Conservation (phyloP, 2,329 filamentous ascomycete species). For the Magnaporthiopsis poae region DNA sequence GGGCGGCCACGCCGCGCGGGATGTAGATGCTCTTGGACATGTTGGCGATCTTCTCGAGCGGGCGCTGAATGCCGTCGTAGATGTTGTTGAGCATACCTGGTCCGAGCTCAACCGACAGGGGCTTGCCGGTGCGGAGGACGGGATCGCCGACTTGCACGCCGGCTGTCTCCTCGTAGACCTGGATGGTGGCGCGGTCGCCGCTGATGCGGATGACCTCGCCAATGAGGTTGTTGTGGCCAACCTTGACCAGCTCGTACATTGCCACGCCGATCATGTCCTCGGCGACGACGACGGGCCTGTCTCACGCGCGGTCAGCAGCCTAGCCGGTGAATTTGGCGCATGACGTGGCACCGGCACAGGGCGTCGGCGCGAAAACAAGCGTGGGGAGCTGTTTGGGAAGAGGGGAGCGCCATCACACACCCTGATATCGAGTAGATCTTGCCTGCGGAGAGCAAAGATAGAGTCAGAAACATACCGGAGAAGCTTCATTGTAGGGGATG, state of each 20-base stretch:
- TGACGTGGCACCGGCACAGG: not conserved
- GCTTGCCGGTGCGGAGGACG: conserved; percentile 82
- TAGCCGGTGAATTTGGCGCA: not conserved
- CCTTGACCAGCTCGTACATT: conserved; percentile 97
- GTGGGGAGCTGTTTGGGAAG: not conserved
- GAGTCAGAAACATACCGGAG: not conserved
- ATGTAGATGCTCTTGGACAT: conserved; percentile 88
- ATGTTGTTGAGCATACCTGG: conserved; percentile 97
- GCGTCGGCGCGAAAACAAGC: not conserved
- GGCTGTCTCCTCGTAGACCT: conserved; percentile 99
- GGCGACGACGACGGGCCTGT: conserved; percentile 75
- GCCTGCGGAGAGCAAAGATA: conserved; percentile 10
- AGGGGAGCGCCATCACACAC: conserved; percentile 88
- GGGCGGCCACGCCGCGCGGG: conserved; percentile 80
- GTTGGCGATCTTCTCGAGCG: conserved; percentile 73
- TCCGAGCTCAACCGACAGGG: conserved; percentile 90
- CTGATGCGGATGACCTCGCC: conserved; percentile 98
- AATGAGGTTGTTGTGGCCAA: conserved; percentile 82
- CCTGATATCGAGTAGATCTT: conserved; percentile 20
- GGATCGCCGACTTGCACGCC: conserved; percentile 94
- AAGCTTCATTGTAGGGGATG: not conserved
- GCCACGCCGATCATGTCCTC: conserved; percentile 98
- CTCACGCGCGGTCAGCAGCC: conserved; percentile 28
- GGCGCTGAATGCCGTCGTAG: conserved; percentile 97
- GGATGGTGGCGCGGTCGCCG: conserved; percentile 88